Evolutionary conservation across 345 rosid species (phyloP), one percentile per base, ranked within the genome.

Genomic region (Sonneratia alba): DNA sequence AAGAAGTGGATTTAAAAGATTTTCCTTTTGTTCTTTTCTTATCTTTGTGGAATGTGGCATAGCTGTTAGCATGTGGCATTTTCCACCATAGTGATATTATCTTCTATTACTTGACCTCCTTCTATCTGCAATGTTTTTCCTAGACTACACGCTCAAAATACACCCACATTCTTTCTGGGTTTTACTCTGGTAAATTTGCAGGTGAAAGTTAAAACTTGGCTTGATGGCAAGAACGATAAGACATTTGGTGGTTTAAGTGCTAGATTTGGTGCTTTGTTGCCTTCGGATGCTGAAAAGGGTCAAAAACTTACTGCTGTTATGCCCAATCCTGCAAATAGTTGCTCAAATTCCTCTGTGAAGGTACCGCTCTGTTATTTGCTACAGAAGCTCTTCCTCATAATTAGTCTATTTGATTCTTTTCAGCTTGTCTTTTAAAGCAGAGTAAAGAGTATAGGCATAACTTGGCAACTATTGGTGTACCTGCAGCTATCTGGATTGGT

Each of bases 121-220:
- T 56, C 62, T 56, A 56, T 11, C 13, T 3, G 21, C 36, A 32
- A 34, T 0, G 16, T 21, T 27, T 34, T 32, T 66, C 34, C 11
- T 34, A 51, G 51, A 56, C 24, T 59, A 71, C 3, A 74, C 10
- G 57, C 73, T 70, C 76, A 66, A 21, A 3, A 59, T 18, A n/a
- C 36, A 36, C 18, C 24, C 19, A 27, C 7, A 47, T 68, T 78
- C 59, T 13, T 43, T 32, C 27, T 3, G 32, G 47, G 10, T 69
- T 57, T 34, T 68, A 47, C 62, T 70, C 32, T 59, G 55, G 43
- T 3, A 6, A 68, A 42, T 13, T 43, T 86, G 69, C 78, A 95
- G 99, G 97, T 87, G 48, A 96, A 89, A 76, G 88, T 96, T 72
- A 83, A 86, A 78, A 91, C 77, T 48, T 96, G 98, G 99, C 72